These are phyloP conservation scores for Cordyceps militaris DNA, from an alignment of 2,329 filamentous ascomycete genomes.

Conservation along the genomic window DNA sequence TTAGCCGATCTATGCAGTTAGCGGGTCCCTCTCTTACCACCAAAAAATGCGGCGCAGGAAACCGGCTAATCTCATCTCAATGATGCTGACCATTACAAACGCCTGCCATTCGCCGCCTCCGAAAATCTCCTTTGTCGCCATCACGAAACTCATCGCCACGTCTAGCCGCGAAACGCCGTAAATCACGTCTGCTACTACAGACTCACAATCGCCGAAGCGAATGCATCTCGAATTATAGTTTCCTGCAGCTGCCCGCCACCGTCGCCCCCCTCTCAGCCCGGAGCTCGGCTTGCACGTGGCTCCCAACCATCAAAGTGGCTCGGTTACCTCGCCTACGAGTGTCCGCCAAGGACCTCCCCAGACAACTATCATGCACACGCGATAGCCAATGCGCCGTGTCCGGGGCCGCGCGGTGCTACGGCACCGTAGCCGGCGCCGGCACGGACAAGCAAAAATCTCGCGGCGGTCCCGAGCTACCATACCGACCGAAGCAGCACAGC, in stretches of 20 bases:
- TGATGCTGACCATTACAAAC: slow-evolving; percentile 10
- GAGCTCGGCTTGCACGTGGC: slow-evolving; percentile 13
- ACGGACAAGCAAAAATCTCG: slow-evolving; percentile 16
- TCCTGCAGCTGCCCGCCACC: neutral
- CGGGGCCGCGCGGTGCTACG: slow-evolving; percentile 30
- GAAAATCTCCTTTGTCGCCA: slow-evolving; percentile 1
- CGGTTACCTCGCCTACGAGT: slow-evolving; percentile 34
- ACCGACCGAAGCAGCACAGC: slow-evolving; percentile 8
- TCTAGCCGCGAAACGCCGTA: neutral
- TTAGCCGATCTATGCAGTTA: slow-evolving; percentile 11
- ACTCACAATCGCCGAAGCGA: neutral
- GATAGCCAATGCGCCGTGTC: slow-evolving; percentile 29
- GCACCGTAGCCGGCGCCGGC: slow-evolving; percentile 22
- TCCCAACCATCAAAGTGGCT: slow-evolving; percentile 26
- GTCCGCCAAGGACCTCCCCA: slow-evolving; percentile 35
- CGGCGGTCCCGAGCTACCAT: neutral
- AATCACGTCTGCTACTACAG: neutral
- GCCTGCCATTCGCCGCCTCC: slow-evolving; percentile 6
- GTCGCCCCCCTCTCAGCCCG: neutral
- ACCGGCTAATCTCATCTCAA: neutral
- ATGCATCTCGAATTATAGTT: neutral
- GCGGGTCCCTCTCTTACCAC: neutral
- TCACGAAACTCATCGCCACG: neutral
- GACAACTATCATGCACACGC: slow-evolving; percentile 31
- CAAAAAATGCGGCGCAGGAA: neutral